Evolutionary conservation across 2,329 filamentous ascomycete species (phyloP).

Genomic region (Metarhizium brunneum): DNA sequence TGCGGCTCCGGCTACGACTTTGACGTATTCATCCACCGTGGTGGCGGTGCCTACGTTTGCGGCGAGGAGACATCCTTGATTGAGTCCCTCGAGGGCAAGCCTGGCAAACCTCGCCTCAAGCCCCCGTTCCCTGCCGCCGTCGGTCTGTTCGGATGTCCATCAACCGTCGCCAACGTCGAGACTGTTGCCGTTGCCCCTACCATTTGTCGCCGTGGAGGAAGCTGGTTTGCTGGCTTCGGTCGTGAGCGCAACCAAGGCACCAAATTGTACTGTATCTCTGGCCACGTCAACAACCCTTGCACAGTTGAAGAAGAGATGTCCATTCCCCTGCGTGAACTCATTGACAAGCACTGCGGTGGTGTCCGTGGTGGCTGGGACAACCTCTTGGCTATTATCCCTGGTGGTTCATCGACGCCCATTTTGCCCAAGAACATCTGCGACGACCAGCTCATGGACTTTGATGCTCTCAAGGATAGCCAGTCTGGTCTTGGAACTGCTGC

Average conservation of each 20-base stretch:
- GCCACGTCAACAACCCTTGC: conserved; percentile 96
- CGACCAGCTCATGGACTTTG: conserved; percentile 97
- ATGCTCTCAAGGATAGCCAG: conserved; percentile 94
- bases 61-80: conserved; percentile 98
- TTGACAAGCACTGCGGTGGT: conserved; percentile 96
- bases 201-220: conserved; percentile 84
- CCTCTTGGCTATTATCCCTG: conserved; percentile 86
- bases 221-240: conserved; percentile 89
- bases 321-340: conserved; percentile 88
- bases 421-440: conserved; percentile 85
- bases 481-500: conserved; percentile 94
- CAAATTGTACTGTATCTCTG: conserved; percentile 97
- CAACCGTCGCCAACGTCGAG: conserved; percentile 96
- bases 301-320: conserved; percentile 99
- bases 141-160: conserved; percentile 95
- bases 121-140: conserved; percentile 96
- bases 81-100: conserved; percentile 96
- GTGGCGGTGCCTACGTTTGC: conserved; percentile 95
- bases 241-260: conserved; percentile 95
- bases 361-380: conserved; percentile 98
- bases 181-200: conserved; percentile 92
- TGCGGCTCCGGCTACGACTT: conserved; percentile 97
- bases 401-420: conserved; percentile 93
- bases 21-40: conserved; percentile 92
- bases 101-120: conserved; percentile 96